These are phyloP conservation scores for Pestalotiopsis sp. DNA, from an alignment of 2,329 filamentous ascomycete species.

Conservation along the genomic window DNA sequence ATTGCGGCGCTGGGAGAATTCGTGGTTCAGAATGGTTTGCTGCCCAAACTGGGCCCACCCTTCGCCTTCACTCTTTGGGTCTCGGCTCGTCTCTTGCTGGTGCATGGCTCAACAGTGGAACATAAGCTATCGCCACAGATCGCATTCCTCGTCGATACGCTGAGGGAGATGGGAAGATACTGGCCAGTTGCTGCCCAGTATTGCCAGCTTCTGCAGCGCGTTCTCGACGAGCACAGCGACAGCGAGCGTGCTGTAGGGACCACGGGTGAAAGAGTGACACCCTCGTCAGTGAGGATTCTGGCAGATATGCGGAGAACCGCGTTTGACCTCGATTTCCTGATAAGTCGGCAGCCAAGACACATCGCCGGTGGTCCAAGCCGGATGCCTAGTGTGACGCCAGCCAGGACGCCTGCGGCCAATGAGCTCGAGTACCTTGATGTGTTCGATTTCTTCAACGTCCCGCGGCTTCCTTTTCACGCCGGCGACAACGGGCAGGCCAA, in stretches of 20 bases:
- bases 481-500: slow-evolving; percentile 23
- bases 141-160: slow-evolving; percentile 77
- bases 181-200: slow-evolving; percentile 89
- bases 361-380: slow-evolving; percentile 42
- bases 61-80: slow-evolving; percentile 96
- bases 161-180: slow-evolving; percentile 78
- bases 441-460: slow-evolving; percentile 94
- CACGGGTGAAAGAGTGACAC: slow-evolving; percentile 74
- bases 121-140: slow-evolving; percentile 81
- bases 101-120: slow-evolving; percentile 89
- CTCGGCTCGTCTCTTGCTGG: slow-evolving; percentile 80
- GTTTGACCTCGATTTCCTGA: slow-evolving; percentile 87
- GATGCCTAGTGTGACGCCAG: slow-evolving; percentile 58
- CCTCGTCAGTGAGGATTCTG: slow-evolving; percentile 82
- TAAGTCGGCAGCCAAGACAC: slow-evolving; percentile 74
- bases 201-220: slow-evolving; percentile 75
- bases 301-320: slow-evolving; percentile 91
- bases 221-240: slow-evolving; percentile 84
- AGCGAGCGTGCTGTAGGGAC: slow-evolving; percentile 58
- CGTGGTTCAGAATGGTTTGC: slow-evolving; percentile 73
- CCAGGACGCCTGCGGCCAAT: slow-evolving; percentile 73
- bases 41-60: slow-evolving; percentile 82
- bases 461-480: slow-evolving; percentile 62
- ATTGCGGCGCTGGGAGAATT: slow-evolving; percentile 79
- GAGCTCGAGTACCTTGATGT: slow-evolving; percentile 91